A percentile compares a stretch with the other conserved stretches of the same genome.
Evolutionary conservation across 345 rosid genomes (phyloP).

Genomic region (Sisymbrium altissimum): DNA sequence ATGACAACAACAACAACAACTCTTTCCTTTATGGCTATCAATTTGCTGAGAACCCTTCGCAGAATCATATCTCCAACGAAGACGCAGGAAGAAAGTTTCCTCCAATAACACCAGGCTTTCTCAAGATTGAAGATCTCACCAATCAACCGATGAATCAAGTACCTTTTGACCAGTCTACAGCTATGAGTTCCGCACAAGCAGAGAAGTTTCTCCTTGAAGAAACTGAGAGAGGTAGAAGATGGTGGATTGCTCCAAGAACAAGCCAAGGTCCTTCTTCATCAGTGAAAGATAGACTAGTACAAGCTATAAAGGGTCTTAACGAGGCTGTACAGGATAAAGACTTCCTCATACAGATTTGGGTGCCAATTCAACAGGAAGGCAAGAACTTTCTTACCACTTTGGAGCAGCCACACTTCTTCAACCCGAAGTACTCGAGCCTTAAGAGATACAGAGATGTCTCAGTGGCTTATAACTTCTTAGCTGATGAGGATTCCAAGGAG

Average conservation of each 20-base stretch:
- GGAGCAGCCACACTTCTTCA: constrained; percentile 68
- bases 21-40: constrained; percentile 32
- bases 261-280: constrained; percentile 41
- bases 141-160: constrained; percentile 19
- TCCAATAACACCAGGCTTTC: constrained; percentile 21
- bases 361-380: constrained; percentile 65
- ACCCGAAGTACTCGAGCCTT: constrained; percentile 57
- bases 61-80: constrained; percentile 32
- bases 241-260: constrained; percentile 62
- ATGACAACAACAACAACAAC: constrained; percentile 39
- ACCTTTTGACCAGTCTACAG: constrained; percentile 22
- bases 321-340: constrained; percentile 53
- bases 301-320: constrained; percentile 53
- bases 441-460: constrained; percentile 70
- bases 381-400: constrained; percentile 68
- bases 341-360: constrained; percentile 83
- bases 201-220: constrained; percentile 39
- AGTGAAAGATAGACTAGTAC: constrained; percentile 56
- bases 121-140: constrained; percentile 28
- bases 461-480: constrained; percentile 53
- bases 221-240: constrained; percentile 46
- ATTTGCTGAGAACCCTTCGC: constrained; percentile 37
- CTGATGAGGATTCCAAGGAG: constrained; percentile 66
- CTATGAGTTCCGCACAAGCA: constrained; percentile 34
- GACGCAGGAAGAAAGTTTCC: constrained; percentile 31